A percentile compares a stretch with the other conserved stretches of the same genome.
phyloP scores from a whole-genome alignment of 257 asterid species.

The Ilex asprella region DNA sequence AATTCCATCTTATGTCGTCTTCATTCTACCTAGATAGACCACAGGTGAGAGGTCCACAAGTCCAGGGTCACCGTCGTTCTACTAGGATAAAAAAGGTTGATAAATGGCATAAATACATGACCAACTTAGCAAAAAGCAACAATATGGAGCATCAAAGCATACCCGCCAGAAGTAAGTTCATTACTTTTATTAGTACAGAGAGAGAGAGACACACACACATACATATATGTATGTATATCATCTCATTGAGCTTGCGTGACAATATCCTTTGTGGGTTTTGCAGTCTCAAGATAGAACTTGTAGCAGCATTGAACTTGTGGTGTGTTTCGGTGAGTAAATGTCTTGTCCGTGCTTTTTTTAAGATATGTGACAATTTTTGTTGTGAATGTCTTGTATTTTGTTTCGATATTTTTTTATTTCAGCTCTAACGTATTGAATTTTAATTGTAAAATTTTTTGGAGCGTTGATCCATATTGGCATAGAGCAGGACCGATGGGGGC shows the following conservation, averaged over 20 bases:
- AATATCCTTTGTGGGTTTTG: no score
- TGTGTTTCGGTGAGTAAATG: no score
- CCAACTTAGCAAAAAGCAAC: conserved; percentile 6
- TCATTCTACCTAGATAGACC: conserved; percentile 13
- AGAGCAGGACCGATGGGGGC: no score
- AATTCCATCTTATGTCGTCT: conserved; percentile 17
- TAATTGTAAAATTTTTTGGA: no score
- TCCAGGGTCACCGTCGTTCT: conserved; percentile 6
- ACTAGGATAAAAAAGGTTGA: conserved; percentile 6
- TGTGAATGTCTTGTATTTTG: no score
- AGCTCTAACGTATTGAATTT: no score
- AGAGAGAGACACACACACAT: not conserved
- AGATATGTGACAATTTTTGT: no score
- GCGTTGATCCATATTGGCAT: no score
- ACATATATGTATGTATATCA: not conserved
- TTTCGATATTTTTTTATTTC: no score
- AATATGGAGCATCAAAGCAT: conserved; percentile 2
- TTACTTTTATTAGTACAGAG: not conserved
- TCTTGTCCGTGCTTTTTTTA: no score
- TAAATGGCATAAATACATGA: not conserved
- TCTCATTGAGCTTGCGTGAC: not conserved
- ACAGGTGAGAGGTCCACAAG: conserved; percentile 14
- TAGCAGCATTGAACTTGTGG: no score
- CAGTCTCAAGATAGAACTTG: no score
- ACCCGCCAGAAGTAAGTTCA: not conserved